A percentile compares a stretch with the other conserved stretches of the same genome.
Evolutionary conservation across 2,329 filamentous ascomycete genomes (phyloP).

Genomic region (Alternaria sp.): DNA sequence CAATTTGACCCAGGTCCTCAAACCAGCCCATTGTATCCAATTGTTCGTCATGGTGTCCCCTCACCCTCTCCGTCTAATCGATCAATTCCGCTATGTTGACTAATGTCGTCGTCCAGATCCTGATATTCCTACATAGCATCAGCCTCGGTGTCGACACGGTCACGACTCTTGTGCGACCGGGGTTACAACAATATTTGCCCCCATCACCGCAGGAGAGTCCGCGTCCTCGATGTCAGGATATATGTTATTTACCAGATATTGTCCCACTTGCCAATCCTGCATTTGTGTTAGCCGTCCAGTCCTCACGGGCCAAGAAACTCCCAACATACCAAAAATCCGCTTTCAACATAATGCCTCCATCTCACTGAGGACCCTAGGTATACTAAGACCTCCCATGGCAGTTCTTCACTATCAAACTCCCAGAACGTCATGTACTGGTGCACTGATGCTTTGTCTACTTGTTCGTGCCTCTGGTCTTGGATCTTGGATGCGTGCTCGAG

Average conservation of each 20-base stretch:
- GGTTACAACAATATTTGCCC: conserved; percentile 14
- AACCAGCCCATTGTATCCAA: not conserved
- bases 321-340: conserved; percentile 16
- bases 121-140: conserved; percentile 11
- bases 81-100: conserved; percentile 1
- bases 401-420: conserved; percentile 27
- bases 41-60: conserved; percentile 4
- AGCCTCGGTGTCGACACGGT: conserved; percentile 10
- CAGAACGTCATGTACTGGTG: conserved; percentile 30
- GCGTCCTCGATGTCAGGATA: conserved; percentile 21
- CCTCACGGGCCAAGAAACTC: too few species aligned
- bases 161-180: conserved; percentile 6
- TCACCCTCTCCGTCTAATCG: not conserved
- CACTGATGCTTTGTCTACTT: conserved; percentile 10
- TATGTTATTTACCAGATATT: conserved; percentile 23
- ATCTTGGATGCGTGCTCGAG: conserved; percentile 21
- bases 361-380: conserved; percentile 25
- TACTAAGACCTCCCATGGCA: conserved; percentile 30
- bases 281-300: not conserved
- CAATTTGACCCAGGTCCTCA: conserved; percentile 7
- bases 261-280: conserved; percentile 25
- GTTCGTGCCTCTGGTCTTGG: conserved; percentile 11
- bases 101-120: conserved; percentile 7
- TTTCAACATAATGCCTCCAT: conserved; percentile 28
- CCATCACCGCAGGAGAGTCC: conserved; percentile 12